Evolutionary conservation across 2,329 filamentous ascomycete genomes (phyloP).

Genomic region (Diaporthe batatas): DNA sequence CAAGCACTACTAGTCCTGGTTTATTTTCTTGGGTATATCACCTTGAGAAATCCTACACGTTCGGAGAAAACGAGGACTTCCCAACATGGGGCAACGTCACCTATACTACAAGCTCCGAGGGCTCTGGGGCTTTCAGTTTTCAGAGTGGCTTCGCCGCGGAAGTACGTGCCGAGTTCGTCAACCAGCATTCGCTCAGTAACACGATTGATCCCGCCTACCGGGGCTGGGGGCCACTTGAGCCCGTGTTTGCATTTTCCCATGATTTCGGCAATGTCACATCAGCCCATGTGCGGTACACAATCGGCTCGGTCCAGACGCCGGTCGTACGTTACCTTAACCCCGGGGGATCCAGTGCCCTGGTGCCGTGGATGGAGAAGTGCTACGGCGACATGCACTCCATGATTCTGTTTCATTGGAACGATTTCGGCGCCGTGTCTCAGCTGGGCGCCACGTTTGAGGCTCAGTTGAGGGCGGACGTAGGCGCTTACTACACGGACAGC

Average conservation of each 20-base stretch:
- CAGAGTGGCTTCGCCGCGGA: conserved; percentile 75
- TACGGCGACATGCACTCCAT: conserved; percentile 72
- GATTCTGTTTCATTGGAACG: conserved; percentile 78
- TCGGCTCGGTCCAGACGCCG: conserved; percentile 80
- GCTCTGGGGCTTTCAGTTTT: conserved; percentile 42
- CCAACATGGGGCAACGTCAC: conserved; percentile 59
- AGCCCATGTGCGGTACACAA: conserved; percentile 76
- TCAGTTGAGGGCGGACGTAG: conserved; percentile 38
- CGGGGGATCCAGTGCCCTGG: conserved; percentile 79
- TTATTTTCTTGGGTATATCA: conserved; percentile 42
- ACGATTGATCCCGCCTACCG: conserved; percentile 73
- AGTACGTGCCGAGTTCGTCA: conserved; percentile 75
- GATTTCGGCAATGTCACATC: conserved; percentile 48
- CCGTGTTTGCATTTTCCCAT: conserved; percentile 83
- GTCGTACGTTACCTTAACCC: conserved; percentile 82
- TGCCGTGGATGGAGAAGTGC: conserved; percentile 81
- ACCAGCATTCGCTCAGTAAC: conserved; percentile 74
- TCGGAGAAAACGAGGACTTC: conserved; percentile 58
- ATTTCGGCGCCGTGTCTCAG: conserved; percentile 71
- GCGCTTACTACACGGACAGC: conserved; percentile 37
- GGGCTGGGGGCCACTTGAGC: conserved; percentile 78
- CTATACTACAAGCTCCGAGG: conserved; percentile 42
- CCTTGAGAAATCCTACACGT: conserved; percentile 37
- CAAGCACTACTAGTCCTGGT: neutral
- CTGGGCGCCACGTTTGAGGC: conserved; percentile 39